Percentiles rank a stretch among this genome's conserved stretches.
Conservation (phyloP, 202 grass and related monocot genomes). For the Zizania palustris region DNA sequence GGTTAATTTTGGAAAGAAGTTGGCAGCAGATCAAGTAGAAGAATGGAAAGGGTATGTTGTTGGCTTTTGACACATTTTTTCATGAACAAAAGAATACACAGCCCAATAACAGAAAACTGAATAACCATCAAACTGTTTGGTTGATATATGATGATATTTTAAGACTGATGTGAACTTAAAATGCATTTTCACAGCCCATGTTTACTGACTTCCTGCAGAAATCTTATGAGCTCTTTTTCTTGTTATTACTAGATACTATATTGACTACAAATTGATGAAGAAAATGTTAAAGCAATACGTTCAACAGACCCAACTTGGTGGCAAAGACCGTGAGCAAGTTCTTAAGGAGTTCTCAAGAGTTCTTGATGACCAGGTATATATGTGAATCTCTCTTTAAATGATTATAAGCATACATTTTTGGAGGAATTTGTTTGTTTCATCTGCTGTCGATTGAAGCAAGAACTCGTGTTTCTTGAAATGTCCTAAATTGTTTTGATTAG, state of each 20-base stretch:
- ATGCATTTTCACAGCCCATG: neutral
- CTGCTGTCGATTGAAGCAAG: neutral
- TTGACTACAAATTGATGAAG: constrained; percentile 98
- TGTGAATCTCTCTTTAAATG: constrained; percentile 20
- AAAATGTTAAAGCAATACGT: constrained; percentile 91
- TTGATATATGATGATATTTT: neutral
- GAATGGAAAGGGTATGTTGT: constrained; percentile 83
- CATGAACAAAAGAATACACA: neutral
- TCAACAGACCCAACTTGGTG: constrained; percentile 62
- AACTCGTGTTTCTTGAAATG: constrained; percentile 5
- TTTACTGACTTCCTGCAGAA: neutral
- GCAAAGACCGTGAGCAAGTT: constrained; percentile 66
- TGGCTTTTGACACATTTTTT: constrained; percentile 28
- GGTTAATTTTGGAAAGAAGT: constrained; percentile 94
- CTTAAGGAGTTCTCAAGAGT: constrained; percentile 92
- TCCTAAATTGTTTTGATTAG: constrained; percentile 10
- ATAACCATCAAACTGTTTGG: neutral
- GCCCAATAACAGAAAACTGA: neutral
- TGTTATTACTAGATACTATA: constrained; percentile 75
- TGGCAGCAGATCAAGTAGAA: constrained; percentile 71
- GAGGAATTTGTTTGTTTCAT: constrained; percentile 3
- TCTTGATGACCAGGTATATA: constrained; percentile 79
- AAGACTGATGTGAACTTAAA: constrained; percentile 1
- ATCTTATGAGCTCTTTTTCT: constrained; percentile 30
- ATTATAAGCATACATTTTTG: neutral